Conservation (phyloP, 805 yeast species). For the Saturnispora hagleri region DNA sequence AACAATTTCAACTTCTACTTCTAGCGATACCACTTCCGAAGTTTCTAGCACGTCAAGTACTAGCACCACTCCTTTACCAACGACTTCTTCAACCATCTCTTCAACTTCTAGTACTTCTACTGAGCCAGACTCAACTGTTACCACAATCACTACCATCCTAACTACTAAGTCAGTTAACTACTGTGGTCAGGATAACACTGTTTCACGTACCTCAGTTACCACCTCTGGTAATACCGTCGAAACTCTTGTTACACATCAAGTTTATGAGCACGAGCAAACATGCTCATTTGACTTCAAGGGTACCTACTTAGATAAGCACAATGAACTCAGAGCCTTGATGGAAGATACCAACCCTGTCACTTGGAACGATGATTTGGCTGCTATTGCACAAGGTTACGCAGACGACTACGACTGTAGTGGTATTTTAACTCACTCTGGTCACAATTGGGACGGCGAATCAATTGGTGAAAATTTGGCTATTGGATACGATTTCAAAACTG, state of each 20-base stretch:
- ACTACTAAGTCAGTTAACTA: constrained; percentile 11
- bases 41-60: constrained; percentile 1
- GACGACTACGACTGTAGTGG: constrained; percentile 47
- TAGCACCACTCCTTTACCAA: constrained; percentile 17
- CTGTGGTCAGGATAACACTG: constrained; percentile 7
- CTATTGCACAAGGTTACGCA: constrained; percentile 51
- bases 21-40: neutral
- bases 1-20: constrained; percentile 6
- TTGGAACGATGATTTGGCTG: constrained; percentile 48
- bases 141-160: constrained; percentile 6
- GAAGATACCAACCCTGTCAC: constrained; percentile 35
- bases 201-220: neutral
- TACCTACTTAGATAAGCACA: constrained; percentile 51
- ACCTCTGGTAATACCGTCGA: neutral
- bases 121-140: constrained; percentile 6
- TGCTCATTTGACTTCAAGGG: constrained; percentile 28
- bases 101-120: constrained; percentile 16
- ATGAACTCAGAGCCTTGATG: constrained; percentile 46
- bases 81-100: constrained; percentile 5
- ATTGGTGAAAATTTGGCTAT: constrained; percentile 75
- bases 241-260: neutral
- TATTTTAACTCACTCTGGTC: constrained; percentile 51
- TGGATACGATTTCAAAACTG: constrained; percentile 41
- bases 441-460: constrained; percentile 35
- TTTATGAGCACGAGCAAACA: constrained; percentile 3